Evolutionary conservation across 306 rosid genomes (phyloP), one percentile per base, ranked within the genome.

Genomic region (Prunus salicina): DNA sequence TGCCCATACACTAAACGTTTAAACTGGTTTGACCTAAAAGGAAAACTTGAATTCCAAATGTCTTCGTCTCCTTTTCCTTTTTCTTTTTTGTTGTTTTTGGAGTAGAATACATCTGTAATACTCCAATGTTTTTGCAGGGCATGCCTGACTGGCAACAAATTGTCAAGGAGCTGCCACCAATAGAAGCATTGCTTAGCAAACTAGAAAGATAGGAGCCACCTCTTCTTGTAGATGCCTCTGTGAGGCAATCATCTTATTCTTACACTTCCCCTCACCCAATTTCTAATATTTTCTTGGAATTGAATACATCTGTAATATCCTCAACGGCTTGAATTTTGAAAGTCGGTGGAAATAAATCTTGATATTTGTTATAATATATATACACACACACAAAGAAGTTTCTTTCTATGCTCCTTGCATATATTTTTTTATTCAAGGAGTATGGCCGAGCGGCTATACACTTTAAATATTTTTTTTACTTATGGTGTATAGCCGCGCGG

Each of bases 121-220:
- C 52, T 53, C 27, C 43, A 47, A 55, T 65, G 63, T 49, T 63
- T 72, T 86, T 68, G 74, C 96, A 92, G 99, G 99, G 99, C 60
- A 87, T 92, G 90, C 99, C 99, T n/a, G 96, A 92, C 82, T 92
- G 99, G 99, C 80, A 74, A 83, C 83, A 95, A 87, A 92, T 95
- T 73, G 72, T 82, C 77, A 61, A 88, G 76, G 99, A 95, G 91
- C 88, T 95, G 32, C 99, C 99, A 30, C 90, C 89, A 53, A 79
- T 91, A 84, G 99, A 95, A 53, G 97, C 96, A 79, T 66, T 95
- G 74, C 80, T 95, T 52, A 92, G 99, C 89, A 95, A 90, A 87
- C 90, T 94, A 8, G 97, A 94, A 85, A 90, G 89, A 87, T 92
- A 87, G 63, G 58, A 66, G 16, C 41, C 43, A 38, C 43, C 43